Evolutionary conservation across 257 asterid species (phyloP).

Genomic region (Scutellaria galericulata): DNA sequence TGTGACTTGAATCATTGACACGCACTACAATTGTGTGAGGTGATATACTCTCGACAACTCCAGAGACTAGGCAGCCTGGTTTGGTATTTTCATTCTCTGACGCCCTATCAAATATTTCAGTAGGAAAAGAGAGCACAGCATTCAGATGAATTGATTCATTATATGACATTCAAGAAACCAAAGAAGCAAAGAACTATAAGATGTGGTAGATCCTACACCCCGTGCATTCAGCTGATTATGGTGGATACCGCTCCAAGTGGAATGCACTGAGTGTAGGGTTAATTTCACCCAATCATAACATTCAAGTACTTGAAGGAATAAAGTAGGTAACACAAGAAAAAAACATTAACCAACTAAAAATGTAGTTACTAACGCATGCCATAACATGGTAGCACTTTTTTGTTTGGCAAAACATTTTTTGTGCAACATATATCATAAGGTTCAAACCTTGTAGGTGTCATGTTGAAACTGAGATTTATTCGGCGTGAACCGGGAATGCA

Average conservation of each 20-base stretch:
- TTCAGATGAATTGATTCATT: neutral
- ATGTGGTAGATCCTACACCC: no score
- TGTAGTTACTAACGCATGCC: neutral
- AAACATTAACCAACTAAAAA: neutral
- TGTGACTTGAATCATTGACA: slow-evolving; percentile 54
- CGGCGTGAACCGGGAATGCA: slow-evolving; percentile 67
- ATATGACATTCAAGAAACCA: neutral
- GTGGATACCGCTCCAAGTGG: no score
- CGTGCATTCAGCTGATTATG: no score
- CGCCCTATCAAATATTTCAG: slow-evolving; percentile 46
- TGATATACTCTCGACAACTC: slow-evolving; percentile 73
- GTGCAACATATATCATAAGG: slow-evolving; percentile 23
- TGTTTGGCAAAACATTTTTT: neutral
- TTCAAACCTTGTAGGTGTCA: slow-evolving; percentile 72
- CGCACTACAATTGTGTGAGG: slow-evolving; percentile 61
- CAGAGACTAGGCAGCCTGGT: slow-evolving; percentile 84
- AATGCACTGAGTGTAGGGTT: no score
- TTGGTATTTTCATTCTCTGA: slow-evolving; percentile 54
- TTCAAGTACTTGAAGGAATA: neutral
- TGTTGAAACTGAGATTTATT: slow-evolving; percentile 81
- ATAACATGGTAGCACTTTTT: no score
- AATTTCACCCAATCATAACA: neutral
- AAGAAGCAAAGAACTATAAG: neutral
- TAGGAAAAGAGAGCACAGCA: slow-evolving; percentile 3
- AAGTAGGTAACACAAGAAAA: neutral